Evolutionary conservation across 2,329 filamentous ascomycete genomes (phyloP), one percentile per base, ranked within the genome.

Genomic region (Alternaria ventricosa): DNA sequence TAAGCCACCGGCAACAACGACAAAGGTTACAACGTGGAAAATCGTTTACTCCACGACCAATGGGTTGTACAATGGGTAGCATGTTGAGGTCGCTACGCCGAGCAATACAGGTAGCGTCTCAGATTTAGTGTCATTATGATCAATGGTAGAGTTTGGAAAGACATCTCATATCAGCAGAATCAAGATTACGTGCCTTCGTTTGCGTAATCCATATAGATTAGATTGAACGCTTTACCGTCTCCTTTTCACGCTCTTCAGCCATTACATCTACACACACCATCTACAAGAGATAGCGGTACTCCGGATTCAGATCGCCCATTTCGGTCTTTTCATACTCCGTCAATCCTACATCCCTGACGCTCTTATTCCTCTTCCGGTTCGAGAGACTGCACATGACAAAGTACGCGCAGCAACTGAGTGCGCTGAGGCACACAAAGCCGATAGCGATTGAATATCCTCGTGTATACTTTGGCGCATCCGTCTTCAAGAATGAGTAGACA

Each of bases 371-470:
- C 73, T 83, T 83, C 70, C 82, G 83, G 76, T 95, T 95, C 77
- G 89, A 85, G 65, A 78, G 76, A 68, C 79, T 80, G 63, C 91
- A 89, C 2, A 85, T 85, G 5, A 85, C 67, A 2, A 85, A 87
- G 74, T 95, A 95, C 0, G 85, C 59, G 15, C 82, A 76, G 70
- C 88, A 91, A 11, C 87, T 84, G 4, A 90, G 69, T 15, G 87
- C 88, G 57, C 89, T 90, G 28, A 97, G 76, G 55, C 87, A 86
- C 9, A 90, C 86, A 73, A 97, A 97, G 0, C 85, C 88, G 6
- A 97, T 84, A 74, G 89, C 91, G 66, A 97, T 93, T 57, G 86
- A 86, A 80, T 96, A 96, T 0, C 94, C 94, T 1, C 86, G 88
- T 7, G 83, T 86, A 79, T 90, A 97, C 22, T 79, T 73, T 1